These are phyloP conservation scores for Cyberlindnera mrakii DNA, from an alignment of 805 yeast genomes.

Conservation along the genomic window DNA sequence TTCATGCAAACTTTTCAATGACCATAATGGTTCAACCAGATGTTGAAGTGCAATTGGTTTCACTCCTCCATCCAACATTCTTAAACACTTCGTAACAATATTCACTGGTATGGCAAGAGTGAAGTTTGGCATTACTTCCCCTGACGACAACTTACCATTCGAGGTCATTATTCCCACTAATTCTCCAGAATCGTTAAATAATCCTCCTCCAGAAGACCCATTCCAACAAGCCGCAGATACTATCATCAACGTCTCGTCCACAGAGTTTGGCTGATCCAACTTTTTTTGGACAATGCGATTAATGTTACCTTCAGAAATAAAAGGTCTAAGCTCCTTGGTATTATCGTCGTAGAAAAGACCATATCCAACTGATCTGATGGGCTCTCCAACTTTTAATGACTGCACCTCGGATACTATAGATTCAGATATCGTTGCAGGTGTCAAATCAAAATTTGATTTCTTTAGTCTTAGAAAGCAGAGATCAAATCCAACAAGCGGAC, in stretches of 20 bases:
- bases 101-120: conserved; percentile 22
- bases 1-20: conserved; percentile 17
- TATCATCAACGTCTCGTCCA: conserved; percentile 14
- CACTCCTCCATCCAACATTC: conserved; percentile 11
- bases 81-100: conserved; percentile 18
- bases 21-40: conserved; percentile 18
- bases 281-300: conserved; percentile 13
- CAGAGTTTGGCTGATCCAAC: conserved; percentile 5
- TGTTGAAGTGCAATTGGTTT: conserved; percentile 9
- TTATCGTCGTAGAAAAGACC: conserved; percentile 17
- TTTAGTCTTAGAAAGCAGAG: conserved; percentile 19
- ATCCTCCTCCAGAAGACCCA: conserved; percentile 26
- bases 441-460: conserved; percentile 1
- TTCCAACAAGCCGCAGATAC: conserved; percentile 26
- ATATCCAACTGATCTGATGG: conserved; percentile 21
- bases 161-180: conserved; percentile 25
- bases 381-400: conserved; percentile 11
- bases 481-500: conserved; percentile 23
- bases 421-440: conserved; percentile 10
- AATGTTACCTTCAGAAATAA: conserved; percentile 18
- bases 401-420: conserved; percentile 1
- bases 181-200: conserved; percentile 20
- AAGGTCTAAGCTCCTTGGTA: conserved; percentile 10
- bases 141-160: conserved; percentile 22
- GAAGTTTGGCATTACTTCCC: conserved; percentile 24